Conservation (phyloP, 2,329 filamentous ascomycete species). For the Tolypocladium tropicale region DNA sequence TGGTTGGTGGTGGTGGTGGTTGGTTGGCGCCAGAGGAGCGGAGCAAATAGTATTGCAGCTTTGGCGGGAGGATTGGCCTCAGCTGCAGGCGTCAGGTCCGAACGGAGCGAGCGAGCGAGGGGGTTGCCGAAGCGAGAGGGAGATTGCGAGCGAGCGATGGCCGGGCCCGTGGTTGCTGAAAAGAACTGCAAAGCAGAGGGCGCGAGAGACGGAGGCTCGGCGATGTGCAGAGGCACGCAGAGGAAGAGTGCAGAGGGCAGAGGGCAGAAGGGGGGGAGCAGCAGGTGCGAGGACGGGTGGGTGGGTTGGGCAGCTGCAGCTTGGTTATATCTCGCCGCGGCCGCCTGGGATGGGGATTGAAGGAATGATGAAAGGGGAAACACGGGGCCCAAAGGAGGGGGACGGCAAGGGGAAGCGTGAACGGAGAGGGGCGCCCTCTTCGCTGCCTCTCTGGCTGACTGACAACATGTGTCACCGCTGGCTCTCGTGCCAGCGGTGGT, state of each 20-base stretch:
- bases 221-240: neutral
- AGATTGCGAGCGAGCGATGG: neutral
- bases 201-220: neutral
- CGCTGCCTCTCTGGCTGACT: neutral
- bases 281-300: neutral
- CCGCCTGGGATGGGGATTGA: neutral
- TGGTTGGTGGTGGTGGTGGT: slow-evolving; percentile 1
- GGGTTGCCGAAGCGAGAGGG: too few relatives aligned
- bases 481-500: neutral
- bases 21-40: neutral
- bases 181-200: too few relatives aligned
- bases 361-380: slow-evolving; percentile 1
- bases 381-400: neutral
- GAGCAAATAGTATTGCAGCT: neutral
- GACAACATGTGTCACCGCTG: neutral
- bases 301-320: neutral
- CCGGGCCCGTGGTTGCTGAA: too few relatives aligned
- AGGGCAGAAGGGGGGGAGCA: neutral
- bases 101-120: neutral
- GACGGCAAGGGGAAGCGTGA: neutral
- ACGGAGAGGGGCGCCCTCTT: neutral
- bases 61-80: neutral
- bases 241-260: neutral
- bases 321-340: neutral
- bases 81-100: neutral